These are phyloP conservation scores for Parachaetomium inaequale DNA, from an alignment of 495 filamentous ascomycete genomes.

Conservation along the genomic window DNA sequence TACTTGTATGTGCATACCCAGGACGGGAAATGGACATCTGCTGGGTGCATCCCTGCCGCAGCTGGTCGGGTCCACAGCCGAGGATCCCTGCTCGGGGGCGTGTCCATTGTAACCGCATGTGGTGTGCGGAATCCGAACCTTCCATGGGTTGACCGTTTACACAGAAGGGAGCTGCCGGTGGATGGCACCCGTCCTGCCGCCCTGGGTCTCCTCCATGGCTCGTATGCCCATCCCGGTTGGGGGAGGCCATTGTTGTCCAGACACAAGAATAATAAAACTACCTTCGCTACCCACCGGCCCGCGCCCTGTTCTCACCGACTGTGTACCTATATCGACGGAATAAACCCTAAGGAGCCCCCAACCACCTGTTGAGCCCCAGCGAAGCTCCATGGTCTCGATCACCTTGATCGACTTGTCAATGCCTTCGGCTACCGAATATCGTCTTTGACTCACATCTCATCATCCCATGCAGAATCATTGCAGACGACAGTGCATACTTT, in stretches of 20 bases:
- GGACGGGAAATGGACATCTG: background rate
- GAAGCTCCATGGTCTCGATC: background rate
- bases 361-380: background rate
- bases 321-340: too few species aligned
- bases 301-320: background rate
- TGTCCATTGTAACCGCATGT: background rate
- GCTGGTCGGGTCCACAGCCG: slow-evolving; percentile 1
- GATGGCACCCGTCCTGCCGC: background rate
- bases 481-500: background rate
- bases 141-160: too few species aligned
- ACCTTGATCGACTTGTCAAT: background rate
- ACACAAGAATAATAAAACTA: slow-evolving; percentile 1
- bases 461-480: too few species aligned
- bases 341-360: background rate
- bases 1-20: too few species aligned
- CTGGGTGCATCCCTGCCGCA: background rate
- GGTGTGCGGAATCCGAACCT: background rate
- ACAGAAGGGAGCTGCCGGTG: background rate
- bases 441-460: background rate
- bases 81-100: background rate
- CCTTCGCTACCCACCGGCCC: too few species aligned
- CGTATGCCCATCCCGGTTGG: slow-evolving; percentile 1
- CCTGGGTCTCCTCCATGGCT: slow-evolving; percentile 1
- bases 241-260: background rate
- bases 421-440: background rate